phyloP scores from a whole-genome alignment of 1,284 basidiomycete species.

The Cutaneotrichosporon mucoides region DNA sequence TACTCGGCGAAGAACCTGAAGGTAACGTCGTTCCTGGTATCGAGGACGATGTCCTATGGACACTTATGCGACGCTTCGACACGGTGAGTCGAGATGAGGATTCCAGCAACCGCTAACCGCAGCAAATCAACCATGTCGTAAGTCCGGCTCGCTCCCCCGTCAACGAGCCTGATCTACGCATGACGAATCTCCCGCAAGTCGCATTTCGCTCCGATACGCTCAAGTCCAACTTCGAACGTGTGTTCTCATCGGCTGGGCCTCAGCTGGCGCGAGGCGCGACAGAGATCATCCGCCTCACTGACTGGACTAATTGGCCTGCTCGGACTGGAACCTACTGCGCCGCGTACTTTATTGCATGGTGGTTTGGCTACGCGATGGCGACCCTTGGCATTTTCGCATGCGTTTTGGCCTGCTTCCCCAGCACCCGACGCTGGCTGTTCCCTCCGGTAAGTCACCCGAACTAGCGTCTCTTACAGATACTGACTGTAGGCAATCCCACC shows the following conservation, averaged over 20 bases:
- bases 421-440: conserved; percentile 53
- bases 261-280: conserved; percentile 51
- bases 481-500: neutral
- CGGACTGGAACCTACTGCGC: conserved; percentile 51
- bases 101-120: neutral
- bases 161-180: conserved; percentile 40
- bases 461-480: neutral
- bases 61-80: conserved; percentile 50
- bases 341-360: conserved; percentile 53
- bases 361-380: conserved; percentile 50
- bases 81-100: conserved; percentile 27
- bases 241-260: conserved; percentile 55
- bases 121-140: conserved; percentile 50
- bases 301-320: conserved; percentile 48
- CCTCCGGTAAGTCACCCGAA: conserved; percentile 42
- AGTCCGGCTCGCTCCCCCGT: conserved; percentile 42
- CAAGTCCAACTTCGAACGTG: conserved; percentile 55
- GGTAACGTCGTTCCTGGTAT: conserved; percentile 48
- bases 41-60: conserved; percentile 49
- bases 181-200: conserved; percentile 8
- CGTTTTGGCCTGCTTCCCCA: conserved; percentile 53
- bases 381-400: conserved; percentile 49
- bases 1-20: conserved; percentile 37
- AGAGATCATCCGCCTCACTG: conserved; percentile 54
- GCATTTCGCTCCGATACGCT: conserved; percentile 50